A percentile compares a stretch with the other conserved stretches of the same genome.
phyloP scores from a whole-genome alignment of 176 grass and related monocot genomes.

The Zoysia pacifica region DNA sequence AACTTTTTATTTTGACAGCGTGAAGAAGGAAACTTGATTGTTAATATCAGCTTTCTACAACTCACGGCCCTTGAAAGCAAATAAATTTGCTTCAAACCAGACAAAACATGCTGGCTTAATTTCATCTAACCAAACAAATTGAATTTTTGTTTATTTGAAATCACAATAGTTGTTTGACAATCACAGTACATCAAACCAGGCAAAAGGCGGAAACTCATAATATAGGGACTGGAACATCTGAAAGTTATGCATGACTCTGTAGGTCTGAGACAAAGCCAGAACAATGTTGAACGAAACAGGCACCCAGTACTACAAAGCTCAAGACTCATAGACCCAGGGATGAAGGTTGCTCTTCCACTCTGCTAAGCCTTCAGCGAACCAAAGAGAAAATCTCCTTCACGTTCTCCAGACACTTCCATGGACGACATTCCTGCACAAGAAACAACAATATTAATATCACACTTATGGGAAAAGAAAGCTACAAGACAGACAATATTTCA shows the following conservation, averaged over 20 bases:
- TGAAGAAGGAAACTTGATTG: neutral
- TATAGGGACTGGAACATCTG: slow-evolving; percentile 36
- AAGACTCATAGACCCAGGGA: slow-evolving; percentile 71
- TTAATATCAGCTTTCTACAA: neutral
- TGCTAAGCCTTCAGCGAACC: slow-evolving; percentile 55
- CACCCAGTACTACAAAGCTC: neutral
- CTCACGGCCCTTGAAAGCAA: neutral
- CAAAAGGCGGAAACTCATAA: slow-evolving; percentile 12
- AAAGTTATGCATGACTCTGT: slow-evolving; percentile 12
- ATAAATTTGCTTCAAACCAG: neutral
- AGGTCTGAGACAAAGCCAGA: slow-evolving; percentile 3
- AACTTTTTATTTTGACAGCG: too few relatives aligned
- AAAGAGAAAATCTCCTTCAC: slow-evolving; percentile 75
- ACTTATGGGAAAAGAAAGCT: neutral
- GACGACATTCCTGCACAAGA: slow-evolving; percentile 53
- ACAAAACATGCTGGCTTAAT: neutral
- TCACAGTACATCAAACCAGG: slow-evolving; percentile 16
- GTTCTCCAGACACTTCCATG: slow-evolving; percentile 75
- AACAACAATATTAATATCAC: neutral
- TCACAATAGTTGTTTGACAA: slow-evolving; percentile 7
- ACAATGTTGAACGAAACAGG: slow-evolving; percentile 9
- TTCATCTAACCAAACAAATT: neutral
- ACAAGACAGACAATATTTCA: neutral
- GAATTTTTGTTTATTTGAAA: slow-evolving; percentile 8
- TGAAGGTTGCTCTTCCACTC: slow-evolving; percentile 77